phyloP scores from a whole-genome alignment of 2,329 filamentous ascomycete species.

The Aspergillus tanneri region DNA sequence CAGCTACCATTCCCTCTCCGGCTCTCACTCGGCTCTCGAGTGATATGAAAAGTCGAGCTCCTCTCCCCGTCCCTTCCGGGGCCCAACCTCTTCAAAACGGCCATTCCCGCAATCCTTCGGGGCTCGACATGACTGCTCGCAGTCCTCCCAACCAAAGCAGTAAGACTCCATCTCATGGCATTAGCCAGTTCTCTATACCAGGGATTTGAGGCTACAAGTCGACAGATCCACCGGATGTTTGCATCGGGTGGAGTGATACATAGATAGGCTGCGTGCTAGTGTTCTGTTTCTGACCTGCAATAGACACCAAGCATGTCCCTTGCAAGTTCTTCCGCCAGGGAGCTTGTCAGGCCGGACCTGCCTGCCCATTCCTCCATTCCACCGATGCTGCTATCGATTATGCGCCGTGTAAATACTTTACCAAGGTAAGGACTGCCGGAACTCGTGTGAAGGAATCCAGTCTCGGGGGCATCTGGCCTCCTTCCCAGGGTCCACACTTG shows the following conservation, averaged over 20 bases:
- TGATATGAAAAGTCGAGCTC: conserved; percentile 44
- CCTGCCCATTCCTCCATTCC: conserved; percentile 95
- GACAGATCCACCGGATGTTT: neutral
- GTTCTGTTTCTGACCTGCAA: neutral
- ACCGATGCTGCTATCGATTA: conserved; percentile 80
- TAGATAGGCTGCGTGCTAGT: too few species aligned
- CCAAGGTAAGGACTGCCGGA: conserved; percentile 65
- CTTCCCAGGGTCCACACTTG: too few species aligned
- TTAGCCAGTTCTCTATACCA: neutral
- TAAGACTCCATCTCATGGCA: conserved; percentile 3
- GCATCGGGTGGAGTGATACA: too few species aligned
- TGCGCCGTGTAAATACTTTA: conserved; percentile 95
- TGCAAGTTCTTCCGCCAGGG: conserved; percentile 99
- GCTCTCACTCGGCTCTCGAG: conserved; percentile 28
- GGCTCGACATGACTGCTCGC: conserved; percentile 47
- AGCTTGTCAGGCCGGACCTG: conserved; percentile 90
- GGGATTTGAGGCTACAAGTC: neutral
- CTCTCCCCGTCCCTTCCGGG: conserved; percentile 40
- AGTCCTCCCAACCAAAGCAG: conserved; percentile 48
- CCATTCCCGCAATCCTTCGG: conserved; percentile 43
- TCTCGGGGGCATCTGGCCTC: neutral
- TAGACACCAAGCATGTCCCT: conserved; percentile 93
- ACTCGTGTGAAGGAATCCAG: neutral
- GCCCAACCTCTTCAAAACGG: conserved; percentile 38
- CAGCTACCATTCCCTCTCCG: conserved; percentile 16